Percentiles rank a stretch among this genome's conserved stretches.
phyloP scores from a whole-genome alignment of 129 eudicot genomes.

The Artemisia tridentata region DNA sequence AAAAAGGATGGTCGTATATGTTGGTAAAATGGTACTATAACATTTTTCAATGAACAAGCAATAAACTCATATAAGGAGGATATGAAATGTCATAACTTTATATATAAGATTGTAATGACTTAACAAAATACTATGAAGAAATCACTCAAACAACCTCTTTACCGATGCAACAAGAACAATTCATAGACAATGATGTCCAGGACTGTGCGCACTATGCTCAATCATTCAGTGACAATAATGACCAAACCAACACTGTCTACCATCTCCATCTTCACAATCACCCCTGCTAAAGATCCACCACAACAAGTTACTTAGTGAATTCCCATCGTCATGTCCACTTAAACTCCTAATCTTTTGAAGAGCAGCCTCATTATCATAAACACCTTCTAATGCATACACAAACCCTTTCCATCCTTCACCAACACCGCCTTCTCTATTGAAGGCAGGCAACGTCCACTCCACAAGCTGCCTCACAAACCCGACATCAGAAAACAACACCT shows the following conservation, averaged over 20 bases:
- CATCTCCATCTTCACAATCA: constrained; percentile 44
- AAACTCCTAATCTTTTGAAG: constrained; percentile 51
- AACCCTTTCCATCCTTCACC: constrained; percentile 97
- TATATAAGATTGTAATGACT: too few relatives aligned
- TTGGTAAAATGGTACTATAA: too few relatives aligned
- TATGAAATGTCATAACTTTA: too few relatives aligned
- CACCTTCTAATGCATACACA: constrained; percentile 76
- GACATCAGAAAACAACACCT: constrained; percentile 64
- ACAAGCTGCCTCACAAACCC: constrained; percentile 60
- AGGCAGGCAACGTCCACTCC: constrained; percentile 71
- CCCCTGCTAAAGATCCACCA: constrained; percentile 92
- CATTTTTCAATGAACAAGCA: too few relatives aligned
- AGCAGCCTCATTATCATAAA: constrained; percentile 64
- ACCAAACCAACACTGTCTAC: constrained; percentile 56
- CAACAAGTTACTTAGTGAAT: constrained; percentile 66
- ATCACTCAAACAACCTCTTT: too few relatives aligned
- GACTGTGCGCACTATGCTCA: too few relatives aligned
- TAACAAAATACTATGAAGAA: too few relatives aligned
- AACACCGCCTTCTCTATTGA: constrained; percentile 78
- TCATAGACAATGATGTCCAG: too few relatives aligned
- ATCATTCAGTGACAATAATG: constrained; percentile 52
- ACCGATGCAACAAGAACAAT: too few relatives aligned
- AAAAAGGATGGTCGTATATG: too few relatives aligned
- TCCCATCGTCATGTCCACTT: constrained; percentile 79
- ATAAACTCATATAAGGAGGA: too few relatives aligned